phyloP scores from a whole-genome alignment of 2,329 filamentous ascomycete genomes.

The Scytalidium sp. region DNA sequence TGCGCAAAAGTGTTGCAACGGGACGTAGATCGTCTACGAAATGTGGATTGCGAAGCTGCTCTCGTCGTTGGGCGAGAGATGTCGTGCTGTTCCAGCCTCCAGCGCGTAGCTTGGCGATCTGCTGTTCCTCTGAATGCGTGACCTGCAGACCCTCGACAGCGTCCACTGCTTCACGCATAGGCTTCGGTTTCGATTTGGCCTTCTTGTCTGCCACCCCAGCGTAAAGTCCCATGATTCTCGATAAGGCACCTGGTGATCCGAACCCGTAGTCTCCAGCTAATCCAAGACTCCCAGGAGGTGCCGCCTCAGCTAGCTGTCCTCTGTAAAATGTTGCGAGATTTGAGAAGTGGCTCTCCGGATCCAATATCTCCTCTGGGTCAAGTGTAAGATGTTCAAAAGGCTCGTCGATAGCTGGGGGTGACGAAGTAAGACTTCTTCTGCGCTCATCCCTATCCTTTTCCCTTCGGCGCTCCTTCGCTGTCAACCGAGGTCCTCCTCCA shows the following conservation, averaged over 20 bases:
- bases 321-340: conserved; percentile 80
- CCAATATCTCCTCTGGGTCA: conserved; percentile 37
- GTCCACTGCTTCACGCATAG: conserved; percentile 77
- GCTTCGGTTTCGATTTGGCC: conserved; percentile 61
- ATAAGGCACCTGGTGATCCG: conserved; percentile 75
- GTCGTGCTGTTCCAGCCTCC: conserved; percentile 64
- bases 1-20: conserved; percentile 77
- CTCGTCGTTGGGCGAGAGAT: conserved; percentile 50
- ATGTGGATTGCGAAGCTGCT: conserved; percentile 37
- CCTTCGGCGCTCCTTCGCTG: conserved; percentile 37
- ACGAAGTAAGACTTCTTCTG: conserved; percentile 13
- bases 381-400: conserved; percentile 21
- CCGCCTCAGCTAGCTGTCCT: conserved; percentile 65
- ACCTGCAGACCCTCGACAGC: conserved; percentile 69
- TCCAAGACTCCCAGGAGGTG: conserved; percentile 51
- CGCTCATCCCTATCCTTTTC: conserved; percentile 23
- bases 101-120: conserved; percentile 51
- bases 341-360: conserved; percentile 68
- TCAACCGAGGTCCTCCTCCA: conserved; percentile 50
- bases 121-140: conserved; percentile 54
- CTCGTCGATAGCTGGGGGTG: conserved; percentile 20
- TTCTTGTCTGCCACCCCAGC: conserved; percentile 64
- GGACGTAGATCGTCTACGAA: conserved; percentile 77
- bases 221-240: conserved; percentile 90
- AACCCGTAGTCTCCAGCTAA: conserved; percentile 54